Evolutionary conservation across 768 basidiomycete genomes (phyloP), one percentile per base, ranked within the genome.

Genomic region (Amanita inopinata): DNA sequence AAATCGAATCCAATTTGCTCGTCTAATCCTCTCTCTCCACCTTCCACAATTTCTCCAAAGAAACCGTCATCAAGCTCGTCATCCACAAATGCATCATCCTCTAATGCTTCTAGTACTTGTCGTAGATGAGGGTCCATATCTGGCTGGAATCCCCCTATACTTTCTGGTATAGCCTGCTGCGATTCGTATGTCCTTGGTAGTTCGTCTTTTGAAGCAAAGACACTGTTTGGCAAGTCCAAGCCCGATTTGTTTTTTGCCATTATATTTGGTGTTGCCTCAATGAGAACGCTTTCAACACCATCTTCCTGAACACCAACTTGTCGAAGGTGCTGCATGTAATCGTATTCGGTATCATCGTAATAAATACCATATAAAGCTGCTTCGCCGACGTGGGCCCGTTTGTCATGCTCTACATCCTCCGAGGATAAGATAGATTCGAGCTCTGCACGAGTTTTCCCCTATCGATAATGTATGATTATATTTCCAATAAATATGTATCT

Each of bases 241-340:
- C 68, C 57, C 11, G 42, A 46, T 14, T n/a, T 51, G 43, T 15
- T 47, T 38, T 48, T 63, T 64, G 17, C 52, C 43, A 39, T 64
- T 64, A 45, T 47, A 52, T 49, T 66, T 67, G 11, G 63, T 2
- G 81, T 78, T n/a, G 85, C 84, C 51, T 90, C 86, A 38, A 96
- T 66, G 45, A 93, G 70, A 39, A 88, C 64, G 45, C 79, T 83
- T 28, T 91, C 89, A 5, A 85, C 78, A 8, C 86, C 85, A 33
- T 81, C 86, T 56, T 88, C 86, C 45, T 81, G 74, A 9, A 74
- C 54, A 3, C 88, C 89, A 38, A 88, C 77, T 2, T 74, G 53
- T 9, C 89, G 82, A 33, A 99, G 75, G 63, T 99, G 96, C 59
- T 93, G 84, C 87, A 97, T 91, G 67, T 99, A 99, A 62, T 99